Conservation (phyloP, 108 stramenopile species). For the Pseudonitzschia multiseries region DNA sequence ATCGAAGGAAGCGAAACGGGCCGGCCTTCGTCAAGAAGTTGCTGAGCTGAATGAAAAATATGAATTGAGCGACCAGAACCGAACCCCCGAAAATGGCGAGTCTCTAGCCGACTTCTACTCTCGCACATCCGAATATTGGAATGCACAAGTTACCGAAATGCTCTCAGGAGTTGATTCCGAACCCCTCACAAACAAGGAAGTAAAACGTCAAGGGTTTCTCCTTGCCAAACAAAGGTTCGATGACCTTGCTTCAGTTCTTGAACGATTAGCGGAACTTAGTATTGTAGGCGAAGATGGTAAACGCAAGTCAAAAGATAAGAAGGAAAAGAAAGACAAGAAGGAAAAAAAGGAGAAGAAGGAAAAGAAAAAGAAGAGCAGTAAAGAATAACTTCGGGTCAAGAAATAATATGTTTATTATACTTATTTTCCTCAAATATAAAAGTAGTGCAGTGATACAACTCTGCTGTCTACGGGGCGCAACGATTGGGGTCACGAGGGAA, state of each 20-base stretch:
- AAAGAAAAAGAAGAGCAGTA: slow-evolving; percentile 17
- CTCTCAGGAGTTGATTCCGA: slow-evolving; percentile 20
- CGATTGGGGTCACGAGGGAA: slow-evolving; percentile 98
- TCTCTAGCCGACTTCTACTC: slow-evolving; percentile 82
- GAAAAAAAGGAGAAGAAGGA: slow-evolving; percentile 15
- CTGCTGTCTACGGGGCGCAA: slow-evolving; percentile 80
- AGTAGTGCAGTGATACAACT: neutral
- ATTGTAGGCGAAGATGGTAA: slow-evolving; percentile 29
- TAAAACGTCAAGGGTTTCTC: slow-evolving; percentile 77
- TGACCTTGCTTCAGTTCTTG: slow-evolving; percentile 59
- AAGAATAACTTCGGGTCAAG: neutral
- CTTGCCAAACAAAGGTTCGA: slow-evolving; percentile 68
- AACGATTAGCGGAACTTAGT: slow-evolving; percentile 56
- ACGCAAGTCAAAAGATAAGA: slow-evolving; percentile 41
- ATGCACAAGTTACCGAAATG: slow-evolving; percentile 33
- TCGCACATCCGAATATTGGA: slow-evolving; percentile 76
- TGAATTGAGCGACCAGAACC: slow-evolving; percentile 45
- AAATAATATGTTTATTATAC: neutral
- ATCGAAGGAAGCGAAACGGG: slow-evolving; percentile 45
- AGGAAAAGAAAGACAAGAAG: slow-evolving; percentile 30
- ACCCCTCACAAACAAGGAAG: slow-evolving; percentile 65
- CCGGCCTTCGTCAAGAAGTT: slow-evolving; percentile 64
- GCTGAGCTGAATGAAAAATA: slow-evolving; percentile 59
- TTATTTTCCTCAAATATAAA: neutral
- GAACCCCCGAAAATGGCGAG: slow-evolving; percentile 69